Base-by-base conservation (phyloP, 2,329 filamentous ascomycete species). In the Rugonectria rugulosa region DNA sequence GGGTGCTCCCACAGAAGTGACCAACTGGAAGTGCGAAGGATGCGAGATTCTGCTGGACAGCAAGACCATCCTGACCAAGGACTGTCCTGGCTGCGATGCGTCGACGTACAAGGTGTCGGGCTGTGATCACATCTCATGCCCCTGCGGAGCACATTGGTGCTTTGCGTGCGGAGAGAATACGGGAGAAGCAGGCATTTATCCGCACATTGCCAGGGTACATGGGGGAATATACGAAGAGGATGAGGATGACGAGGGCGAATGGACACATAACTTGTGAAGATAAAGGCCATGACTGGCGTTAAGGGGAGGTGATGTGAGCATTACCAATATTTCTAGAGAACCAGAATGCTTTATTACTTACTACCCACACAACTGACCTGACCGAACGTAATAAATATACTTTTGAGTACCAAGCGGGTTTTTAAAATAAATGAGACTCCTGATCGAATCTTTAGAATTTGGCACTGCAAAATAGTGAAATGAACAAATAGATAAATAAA, bases 11-110 rank as follows among this genome's bases (percentile, higher is more conserved):
- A 64, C 66, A 2, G 72, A 76, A 15, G 52, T 79, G 4, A 47
- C 48, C 1, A 53, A 62, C 10, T 83, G 79, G 76, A 46, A 40
- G 2, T 83, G 80, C 52, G 76, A 77, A 10, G 68, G 67, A 0
- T 83, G 77, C 12, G 60, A 36, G 36, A 56, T 20, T 4, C 3
- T 20, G 7, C 12, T 41, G 34, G n/a, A 23, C 8, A 40, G 31
- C 6, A 44, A 50, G 36, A 14, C 14, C 9, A 17, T 42, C 41
- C 32, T 21, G 15, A 62, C 70, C 26, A 68, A 63, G 52, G 37
- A 65, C 0, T 80, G 76, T 57, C 76, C 75, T 1, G 65, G 68
- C 0, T 79, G 77, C 47, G 66, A 64, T 2, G 69, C 68, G 2
- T 61, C 69, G 46, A 77, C 75, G 8, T 57, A 76, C 59, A 76